Base-by-base conservation (phyloP, 441 rosid species). In the Geranium incanum region DNA sequence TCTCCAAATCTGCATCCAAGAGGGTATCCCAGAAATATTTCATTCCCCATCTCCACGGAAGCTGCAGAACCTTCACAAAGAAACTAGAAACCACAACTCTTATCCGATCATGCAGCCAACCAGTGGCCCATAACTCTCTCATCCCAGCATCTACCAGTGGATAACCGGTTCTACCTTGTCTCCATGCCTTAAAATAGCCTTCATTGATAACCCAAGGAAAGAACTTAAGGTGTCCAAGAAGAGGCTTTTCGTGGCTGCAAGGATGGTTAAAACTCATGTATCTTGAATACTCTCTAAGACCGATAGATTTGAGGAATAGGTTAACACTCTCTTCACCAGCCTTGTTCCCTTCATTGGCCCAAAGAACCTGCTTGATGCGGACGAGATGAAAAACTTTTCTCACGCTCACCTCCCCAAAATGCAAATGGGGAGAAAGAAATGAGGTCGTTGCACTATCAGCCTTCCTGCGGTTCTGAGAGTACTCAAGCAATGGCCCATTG, bases 31-130 rank as follows among this genome's bases (percentile, higher is more conserved):
- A 94, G 79, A 92, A 94, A 75, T 94, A 94, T 81, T 92, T 94
- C 97, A 94, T 94, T 64, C 97, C 99, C 99, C 99, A 94, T 82
- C 97, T 79, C 97, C 97, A 94, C 0, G 99, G 99, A 78, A 95
- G 89, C 78, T 89, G 97, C 65, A 95, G 83, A 75, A 92, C 97
- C 82, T 95, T 95, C 64, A 95, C 99, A 76, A 95, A 95, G 86
- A 95, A 95, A 81, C 99, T 95, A 52, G 99, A 88, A 74, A 92
- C 99, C 43, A 95, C 97, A 1, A 95, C 94, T 78, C 99, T 78
- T 76, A 95, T 95, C 74, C 99, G 89, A 76, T 95, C 97, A 41
- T 92, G 99, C 50, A 95, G 80, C 99, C 97, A 95, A 71, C 99
- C 97, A 0, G 97, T 83, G 72, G 99, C 99, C 99, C 99, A 95